Evolutionary conservation across 2,329 filamentous ascomycete genomes (phyloP).

Genomic region (Teratosphaeria zuluensis): DNA sequence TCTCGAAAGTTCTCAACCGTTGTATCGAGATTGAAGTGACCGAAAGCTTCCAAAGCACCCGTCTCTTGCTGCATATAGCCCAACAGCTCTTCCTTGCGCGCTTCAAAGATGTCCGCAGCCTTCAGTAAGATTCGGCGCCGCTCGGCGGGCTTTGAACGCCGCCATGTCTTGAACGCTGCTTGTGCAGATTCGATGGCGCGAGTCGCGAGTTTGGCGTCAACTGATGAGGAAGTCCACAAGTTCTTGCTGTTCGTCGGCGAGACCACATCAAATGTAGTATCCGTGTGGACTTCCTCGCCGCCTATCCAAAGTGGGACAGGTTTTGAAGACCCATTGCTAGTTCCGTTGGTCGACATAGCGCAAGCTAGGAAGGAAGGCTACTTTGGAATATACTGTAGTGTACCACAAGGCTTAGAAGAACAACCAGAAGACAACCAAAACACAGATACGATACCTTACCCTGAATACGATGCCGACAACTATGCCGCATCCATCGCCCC

Average conservation of each 20-base stretch:
- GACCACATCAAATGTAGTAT: constrained; percentile 45
- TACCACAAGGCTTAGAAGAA: no score
- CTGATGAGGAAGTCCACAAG: constrained; percentile 47
- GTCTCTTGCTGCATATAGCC: constrained; percentile 52
- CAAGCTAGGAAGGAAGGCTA: background rate
- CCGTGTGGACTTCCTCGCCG: constrained; percentile 38
- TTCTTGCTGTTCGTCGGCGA: constrained; percentile 46
- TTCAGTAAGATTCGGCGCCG: constrained; percentile 63
- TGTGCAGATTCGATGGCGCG: constrained; percentile 52
- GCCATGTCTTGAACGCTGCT: constrained; percentile 62
- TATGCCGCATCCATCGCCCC: no score
- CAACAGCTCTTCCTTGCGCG: constrained; percentile 50
- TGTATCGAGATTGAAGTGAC: constrained; percentile 31
- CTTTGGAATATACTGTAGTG: background rate
- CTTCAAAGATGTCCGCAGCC: constrained; percentile 55
- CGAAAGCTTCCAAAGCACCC: constrained; percentile 35
- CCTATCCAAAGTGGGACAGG: constrained; percentile 38
- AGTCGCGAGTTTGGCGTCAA: constrained; percentile 45
- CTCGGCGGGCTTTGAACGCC: constrained; percentile 47
- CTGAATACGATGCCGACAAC: no score
- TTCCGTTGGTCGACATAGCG: background rate
- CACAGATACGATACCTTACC: no score
- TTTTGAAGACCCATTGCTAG: constrained; percentile 1
- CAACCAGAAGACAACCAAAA: no score
- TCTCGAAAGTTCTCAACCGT: constrained; percentile 40